Evolutionary conservation across 371 early-diverging fungal genomes (phyloP).

Genomic region (Syncephalis plumigaleata): DNA sequence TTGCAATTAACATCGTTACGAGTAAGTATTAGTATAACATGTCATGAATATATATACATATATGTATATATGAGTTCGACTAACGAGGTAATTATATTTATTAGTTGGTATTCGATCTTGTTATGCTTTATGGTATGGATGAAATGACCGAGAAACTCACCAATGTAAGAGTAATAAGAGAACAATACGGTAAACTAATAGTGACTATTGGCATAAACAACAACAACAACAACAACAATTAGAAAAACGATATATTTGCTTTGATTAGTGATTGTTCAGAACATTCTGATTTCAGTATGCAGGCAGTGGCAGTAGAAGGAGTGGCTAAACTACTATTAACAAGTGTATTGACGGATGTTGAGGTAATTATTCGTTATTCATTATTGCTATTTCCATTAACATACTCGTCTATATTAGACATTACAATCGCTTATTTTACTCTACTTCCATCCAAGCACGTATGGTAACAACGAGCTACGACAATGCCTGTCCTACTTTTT

Average conservation of each 20-base stretch:
- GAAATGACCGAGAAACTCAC: conserved; percentile 18
- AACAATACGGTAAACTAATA: no score
- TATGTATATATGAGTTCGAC: no score
- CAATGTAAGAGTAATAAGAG: no score
- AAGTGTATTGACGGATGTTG: conserved; percentile 21
- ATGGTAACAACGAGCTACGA: conserved; percentile 36
- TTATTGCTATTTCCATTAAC: not conserved
- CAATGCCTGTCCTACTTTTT: conserved; percentile 76
- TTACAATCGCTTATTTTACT: conserved; percentile 45
- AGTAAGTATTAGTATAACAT: no score
- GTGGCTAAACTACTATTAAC: conserved; percentile 44
- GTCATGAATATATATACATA: no score
- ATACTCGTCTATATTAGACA: conserved; percentile 19
- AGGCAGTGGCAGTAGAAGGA: conserved; percentile 37
- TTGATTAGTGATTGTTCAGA: conserved; percentile 28
- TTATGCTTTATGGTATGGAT: conserved; percentile 30
- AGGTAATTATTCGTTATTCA: conserved; percentile 16
- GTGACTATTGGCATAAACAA: no score
- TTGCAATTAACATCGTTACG: conserved; percentile 23
- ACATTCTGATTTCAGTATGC: conserved; percentile 22
- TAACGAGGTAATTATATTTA: no score
- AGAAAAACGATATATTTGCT: conserved; percentile 16
- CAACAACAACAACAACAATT: no score
- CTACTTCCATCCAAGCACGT: conserved; percentile 56
- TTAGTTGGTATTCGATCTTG: conserved; percentile 43